Evolutionary conservation across 352 stramenopile species (phyloP).

Genomic region (Pythium phragmiticola): DNA sequence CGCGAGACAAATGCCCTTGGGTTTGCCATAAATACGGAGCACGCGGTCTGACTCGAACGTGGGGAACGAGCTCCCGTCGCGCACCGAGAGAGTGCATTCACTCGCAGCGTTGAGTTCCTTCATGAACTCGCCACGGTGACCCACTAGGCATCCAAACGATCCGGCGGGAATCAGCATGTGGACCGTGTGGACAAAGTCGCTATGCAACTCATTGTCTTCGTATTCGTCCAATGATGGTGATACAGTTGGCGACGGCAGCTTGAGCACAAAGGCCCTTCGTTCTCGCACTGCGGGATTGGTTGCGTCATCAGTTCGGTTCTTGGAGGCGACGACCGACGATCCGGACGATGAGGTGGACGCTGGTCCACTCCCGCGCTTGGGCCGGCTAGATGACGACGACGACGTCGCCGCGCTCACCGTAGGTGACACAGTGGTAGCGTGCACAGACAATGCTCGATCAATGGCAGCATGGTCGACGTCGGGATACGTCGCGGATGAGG

Average conservation of each 20-base stretch:
- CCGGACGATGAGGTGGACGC: neutral
- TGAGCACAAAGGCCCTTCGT: constrained; percentile 2
- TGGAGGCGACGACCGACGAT: neutral
- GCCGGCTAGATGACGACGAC: constrained; percentile 20
- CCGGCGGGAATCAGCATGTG: constrained; percentile 66
- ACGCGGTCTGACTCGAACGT: constrained; percentile 49
- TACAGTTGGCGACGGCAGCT: constrained; percentile 10
- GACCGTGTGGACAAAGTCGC: constrained; percentile 52
- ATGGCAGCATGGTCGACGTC: neutral
- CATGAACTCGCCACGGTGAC: constrained; percentile 47
- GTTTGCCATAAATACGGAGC: constrained; percentile 55
- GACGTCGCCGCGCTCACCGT: constrained; percentile 19
- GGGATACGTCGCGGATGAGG: neutral
- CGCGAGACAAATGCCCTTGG: constrained; percentile 57
- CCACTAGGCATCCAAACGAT: constrained; percentile 49
- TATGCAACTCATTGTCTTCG: constrained; percentile 53
- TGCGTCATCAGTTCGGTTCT: neutral
- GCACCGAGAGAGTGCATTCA: constrained; percentile 56
- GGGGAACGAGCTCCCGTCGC: constrained; percentile 32
- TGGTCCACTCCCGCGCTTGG: neutral
- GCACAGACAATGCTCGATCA: neutral
- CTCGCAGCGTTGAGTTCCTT: constrained; percentile 45
- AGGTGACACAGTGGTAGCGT: constrained; percentile 15
- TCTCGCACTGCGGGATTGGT: neutral
- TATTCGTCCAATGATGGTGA: constrained; percentile 43